A percentile compares a stretch with the other conserved stretches of the same genome.
These are phyloP conservation scores for Trebouxia sp. DNA, from an alignment of 139 green algal genomes.

Conservation along the genomic window DNA sequence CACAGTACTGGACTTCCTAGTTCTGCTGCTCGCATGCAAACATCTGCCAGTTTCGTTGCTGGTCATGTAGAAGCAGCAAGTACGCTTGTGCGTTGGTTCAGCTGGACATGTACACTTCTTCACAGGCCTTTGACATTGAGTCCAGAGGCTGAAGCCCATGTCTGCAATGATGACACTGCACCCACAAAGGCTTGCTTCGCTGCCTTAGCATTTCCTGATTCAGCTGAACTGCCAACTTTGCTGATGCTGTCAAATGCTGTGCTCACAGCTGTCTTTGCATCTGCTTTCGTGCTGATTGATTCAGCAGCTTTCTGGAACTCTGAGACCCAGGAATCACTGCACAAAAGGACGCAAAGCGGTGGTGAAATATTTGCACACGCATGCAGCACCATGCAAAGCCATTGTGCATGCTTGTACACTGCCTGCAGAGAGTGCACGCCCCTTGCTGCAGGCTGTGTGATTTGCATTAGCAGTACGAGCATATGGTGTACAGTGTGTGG, in stretches of 20 bases:
- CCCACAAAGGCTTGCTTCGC: constrained; percentile 22
- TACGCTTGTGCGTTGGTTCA: too few relatives aligned
- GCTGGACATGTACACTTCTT: too few relatives aligned
- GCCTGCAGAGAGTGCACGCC: neutral
- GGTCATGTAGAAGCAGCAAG: too few relatives aligned
- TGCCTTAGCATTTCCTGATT: neutral
- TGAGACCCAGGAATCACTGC: constrained; percentile 25
- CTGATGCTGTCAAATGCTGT: neutral
- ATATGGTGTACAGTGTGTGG: neutral
- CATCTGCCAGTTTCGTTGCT: too few relatives aligned
- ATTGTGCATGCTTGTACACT: neutral
- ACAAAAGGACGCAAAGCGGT: neutral
- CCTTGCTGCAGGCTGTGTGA: neutral
- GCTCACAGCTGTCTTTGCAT: neutral
- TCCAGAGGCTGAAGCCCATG: constrained; percentile 1
- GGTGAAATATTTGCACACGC: neutral
- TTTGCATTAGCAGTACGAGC: neutral
- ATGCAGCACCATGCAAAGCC: neutral
- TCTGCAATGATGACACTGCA: neutral
- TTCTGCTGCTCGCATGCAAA: too few relatives aligned
- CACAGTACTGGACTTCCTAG: too few relatives aligned
- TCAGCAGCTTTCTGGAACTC: constrained; percentile 28
- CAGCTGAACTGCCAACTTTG: constrained; percentile 14
- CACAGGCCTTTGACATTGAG: constrained; percentile 13
- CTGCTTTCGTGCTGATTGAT: neutral